phyloP scores from a whole-genome alignment of 768 basidiomycete genomes.

The Lactarius quietus region DNA sequence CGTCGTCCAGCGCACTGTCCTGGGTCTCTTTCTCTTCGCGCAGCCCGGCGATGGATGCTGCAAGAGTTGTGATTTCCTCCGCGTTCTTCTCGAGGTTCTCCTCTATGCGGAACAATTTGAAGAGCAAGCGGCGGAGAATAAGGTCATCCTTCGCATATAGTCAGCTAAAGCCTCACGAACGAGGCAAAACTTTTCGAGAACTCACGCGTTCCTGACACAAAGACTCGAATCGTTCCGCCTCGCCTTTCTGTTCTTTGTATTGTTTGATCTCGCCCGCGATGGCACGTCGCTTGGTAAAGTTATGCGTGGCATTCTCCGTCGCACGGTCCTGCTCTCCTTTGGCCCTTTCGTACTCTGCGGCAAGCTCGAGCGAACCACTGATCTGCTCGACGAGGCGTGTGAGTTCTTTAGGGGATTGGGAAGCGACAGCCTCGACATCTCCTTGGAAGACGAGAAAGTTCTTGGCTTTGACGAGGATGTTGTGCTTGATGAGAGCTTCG shows the following conservation, averaged over 20 bases:
- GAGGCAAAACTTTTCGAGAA: slow-evolving; percentile 18
- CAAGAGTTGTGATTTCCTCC: slow-evolving; percentile 65
- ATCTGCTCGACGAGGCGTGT: slow-evolving; percentile 93
- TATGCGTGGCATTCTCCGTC: slow-evolving; percentile 91
- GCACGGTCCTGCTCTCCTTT: slow-evolving; percentile 85
- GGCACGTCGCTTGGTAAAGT: slow-evolving; percentile 90
- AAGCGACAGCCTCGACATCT: slow-evolving; percentile 96
- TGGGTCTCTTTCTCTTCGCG: slow-evolving; percentile 65
- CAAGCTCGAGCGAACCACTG: slow-evolving; percentile 87
- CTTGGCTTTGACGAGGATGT: slow-evolving; percentile 98
- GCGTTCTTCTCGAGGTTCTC: slow-evolving; percentile 72
- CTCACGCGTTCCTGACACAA: slow-evolving; percentile 71
- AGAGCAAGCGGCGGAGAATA: slow-evolving; percentile 76
- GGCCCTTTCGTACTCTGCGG: slow-evolving; percentile 83
- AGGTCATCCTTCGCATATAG: slow-evolving; percentile 60
- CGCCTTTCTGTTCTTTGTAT: slow-evolving; percentile 94
- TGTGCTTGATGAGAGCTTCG: slow-evolving; percentile 78
- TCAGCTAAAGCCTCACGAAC: slow-evolving; percentile 1
- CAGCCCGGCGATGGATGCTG: slow-evolving; percentile 63
- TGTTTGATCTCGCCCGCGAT: slow-evolving; percentile 95
- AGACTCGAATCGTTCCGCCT: slow-evolving; percentile 83
- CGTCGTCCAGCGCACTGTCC: slow-evolving; percentile 68
- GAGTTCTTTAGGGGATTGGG: slow-evolving; percentile 88
- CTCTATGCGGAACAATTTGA: slow-evolving; percentile 89
- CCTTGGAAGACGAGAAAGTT: slow-evolving; percentile 99